Percentiles rank a stretch among this genome's conserved stretches.
Conservation (phyloP, 2,329 filamentous ascomycete species). For the Ophiosphaerella narmari region DNA sequence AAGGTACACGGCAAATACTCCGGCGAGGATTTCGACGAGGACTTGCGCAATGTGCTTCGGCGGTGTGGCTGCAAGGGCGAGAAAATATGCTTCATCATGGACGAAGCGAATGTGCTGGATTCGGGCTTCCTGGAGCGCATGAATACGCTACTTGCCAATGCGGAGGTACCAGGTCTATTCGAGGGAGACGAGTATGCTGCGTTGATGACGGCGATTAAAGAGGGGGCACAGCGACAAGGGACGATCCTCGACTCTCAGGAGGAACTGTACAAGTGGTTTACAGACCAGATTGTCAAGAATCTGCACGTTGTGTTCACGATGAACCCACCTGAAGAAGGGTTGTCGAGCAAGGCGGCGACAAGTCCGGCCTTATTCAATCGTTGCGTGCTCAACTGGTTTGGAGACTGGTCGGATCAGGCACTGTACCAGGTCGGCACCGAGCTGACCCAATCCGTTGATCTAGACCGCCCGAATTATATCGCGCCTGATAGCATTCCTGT, state of each 20-base stretch:
- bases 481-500: constrained; percentile 92
- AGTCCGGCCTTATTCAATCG: constrained; percentile 98
- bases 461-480: constrained; percentile 83
- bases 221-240: constrained; percentile 94
- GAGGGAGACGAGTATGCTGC: constrained; percentile 98
- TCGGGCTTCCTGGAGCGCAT: constrained; percentile 98
- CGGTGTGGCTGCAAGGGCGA: constrained; percentile 97
- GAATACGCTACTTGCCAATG: constrained; percentile 98
- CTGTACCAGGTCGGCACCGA: constrained; percentile 97
- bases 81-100: constrained; percentile 99
- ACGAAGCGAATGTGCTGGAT: constrained; percentile 97
- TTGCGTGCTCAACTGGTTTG: constrained; percentile 99
- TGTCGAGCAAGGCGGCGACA: constrained; percentile 95
- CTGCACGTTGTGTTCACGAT: constrained; percentile 99
- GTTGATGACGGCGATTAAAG: constrained; percentile 99
- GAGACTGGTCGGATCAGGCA: constrained; percentile 99
- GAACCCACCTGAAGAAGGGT: constrained; percentile 95
- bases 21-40: constrained; percentile 97
- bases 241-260: constrained; percentile 95
- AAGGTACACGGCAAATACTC: constrained; percentile 99
- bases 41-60: constrained; percentile 89
- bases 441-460: constrained; percentile 92
- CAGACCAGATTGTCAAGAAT: constrained; percentile 98
- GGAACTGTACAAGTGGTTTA: constrained; percentile 99
- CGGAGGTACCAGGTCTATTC: constrained; percentile 98